Conservation (phyloP, 768 basidiomycete genomes). For the Collybia nuda region DNA sequence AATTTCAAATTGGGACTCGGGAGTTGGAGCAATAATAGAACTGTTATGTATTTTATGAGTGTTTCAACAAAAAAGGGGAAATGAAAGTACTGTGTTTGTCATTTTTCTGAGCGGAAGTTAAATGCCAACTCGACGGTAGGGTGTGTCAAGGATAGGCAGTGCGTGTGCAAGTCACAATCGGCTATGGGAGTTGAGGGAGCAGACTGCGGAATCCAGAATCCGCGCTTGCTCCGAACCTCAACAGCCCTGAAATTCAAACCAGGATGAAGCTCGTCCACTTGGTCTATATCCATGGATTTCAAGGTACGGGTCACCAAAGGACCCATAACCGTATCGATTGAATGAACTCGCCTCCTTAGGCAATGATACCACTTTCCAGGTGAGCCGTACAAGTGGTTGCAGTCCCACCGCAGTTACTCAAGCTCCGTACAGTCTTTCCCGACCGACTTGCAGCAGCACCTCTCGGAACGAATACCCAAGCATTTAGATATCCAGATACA, state of each 20-base stretch:
- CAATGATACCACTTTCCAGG: conserved; percentile 60
- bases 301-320: conserved; percentile 33
- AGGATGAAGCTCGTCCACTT: conserved; percentile 40
- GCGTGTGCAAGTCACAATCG: too few species aligned
- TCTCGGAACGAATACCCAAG: conserved; percentile 32
- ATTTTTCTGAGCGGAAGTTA: too few species aligned
- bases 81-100: too few species aligned
- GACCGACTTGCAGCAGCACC: conserved; percentile 46
- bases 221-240: not conserved
- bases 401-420: too few species aligned
- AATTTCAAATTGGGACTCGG: too few species aligned
- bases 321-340: conserved; percentile 1
- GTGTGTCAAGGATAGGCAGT: too few species aligned
- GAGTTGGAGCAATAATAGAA: too few species aligned
- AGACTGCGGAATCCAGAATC: not conserved
- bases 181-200: not conserved
- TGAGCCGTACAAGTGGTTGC: conserved; percentile 14
- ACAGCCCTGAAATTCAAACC: not conserved
- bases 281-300: conserved; percentile 60
- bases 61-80: too few species aligned
- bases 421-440: conserved; percentile 44
- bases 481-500: conserved; percentile 37
- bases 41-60: too few species aligned
- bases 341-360: conserved; percentile 28
- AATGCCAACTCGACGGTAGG: too few species aligned